Evolutionary conservation across 345 rosid species (phyloP), one percentile per base, ranked within the genome.

Genomic region (Salix caprea): DNA sequence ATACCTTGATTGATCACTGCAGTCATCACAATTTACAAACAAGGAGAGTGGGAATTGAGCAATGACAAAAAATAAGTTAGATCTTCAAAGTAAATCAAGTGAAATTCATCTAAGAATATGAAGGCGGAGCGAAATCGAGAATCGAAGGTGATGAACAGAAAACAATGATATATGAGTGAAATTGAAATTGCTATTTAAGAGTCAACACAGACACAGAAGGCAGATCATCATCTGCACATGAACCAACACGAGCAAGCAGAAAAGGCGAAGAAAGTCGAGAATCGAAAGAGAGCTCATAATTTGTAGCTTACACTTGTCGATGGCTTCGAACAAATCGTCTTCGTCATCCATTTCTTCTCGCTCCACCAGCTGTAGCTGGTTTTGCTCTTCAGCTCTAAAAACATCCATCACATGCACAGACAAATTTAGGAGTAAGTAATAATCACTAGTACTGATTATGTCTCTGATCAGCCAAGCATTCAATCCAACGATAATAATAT

Each of bases 1-100:
- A 94, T 90, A 74, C 97, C 98, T 80, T 89, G 94, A 54, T 91
- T 77, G 67, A 84, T 89, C 83, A 94, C 97, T 94, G 74, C 71
- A 81, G 7, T 21, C 44, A 18, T 40, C 32, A 54, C 18, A 28
- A 71, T 18, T 52, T 8, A 52, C 60, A 52, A 19, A 19, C 60
- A 52, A 52, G 60, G 23, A 52, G 60, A 52, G 4, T 7, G 60
- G 21, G 60, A n/a, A 52, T 7, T 52, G 58, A 58, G 12, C 54
- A 67, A 5, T 30, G 11, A 12, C 12, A 7, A 16, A 60, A 34
- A 69, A 15, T 7, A 69, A 32, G 37, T 46, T 46, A 10, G n/a
- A 26, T 3, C 10, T 7, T 26, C 32, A 5, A 3, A 36, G 2
- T 36, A 21, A 67, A 67, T 50, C 39, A 8, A 42, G n/a, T 23